Conservation (phyloP, 345 rosid species). For the Eucalyptus cloeziana region DNA sequence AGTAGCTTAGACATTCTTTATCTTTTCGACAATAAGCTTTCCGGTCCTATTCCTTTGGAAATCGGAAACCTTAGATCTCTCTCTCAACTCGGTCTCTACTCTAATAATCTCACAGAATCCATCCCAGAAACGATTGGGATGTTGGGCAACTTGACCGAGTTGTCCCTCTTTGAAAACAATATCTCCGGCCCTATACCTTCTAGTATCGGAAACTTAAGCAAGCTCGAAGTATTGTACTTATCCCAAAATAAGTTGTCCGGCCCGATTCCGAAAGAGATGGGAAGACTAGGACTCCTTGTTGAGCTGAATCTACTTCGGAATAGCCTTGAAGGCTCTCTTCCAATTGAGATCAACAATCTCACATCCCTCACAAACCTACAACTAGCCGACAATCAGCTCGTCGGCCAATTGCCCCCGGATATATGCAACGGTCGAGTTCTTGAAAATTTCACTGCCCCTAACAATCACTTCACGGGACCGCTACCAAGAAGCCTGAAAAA, state of each 20-base stretch:
- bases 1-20: background rate
- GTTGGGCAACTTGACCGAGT: background rate
- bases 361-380: background rate
- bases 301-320: rapidly evolving
- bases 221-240: background rate
- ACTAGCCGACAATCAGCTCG: background rate
- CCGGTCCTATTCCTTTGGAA: background rate
- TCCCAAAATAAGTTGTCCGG: background rate
- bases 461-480: background rate
- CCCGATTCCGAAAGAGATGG: background rate
- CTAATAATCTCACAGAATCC: background rate
- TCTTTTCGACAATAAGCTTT: background rate
- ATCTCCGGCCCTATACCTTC: background rate
- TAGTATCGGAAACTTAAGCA: background rate
- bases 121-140: too few relatives aligned
- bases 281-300: background rate
- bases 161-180: background rate
- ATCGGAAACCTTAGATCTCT: background rate
- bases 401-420: background rate
- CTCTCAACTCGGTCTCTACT: background rate
- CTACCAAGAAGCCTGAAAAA: slow-evolving; percentile 2
- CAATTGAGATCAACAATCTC: background rate
- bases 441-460: rapidly evolving
- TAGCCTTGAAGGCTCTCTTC: background rate
- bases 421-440: background rate